A percentile compares a stretch with the other conserved stretches of the same genome.
Conservation (phyloP, 257 asterid species). For the Salvia rosmarinus region DNA sequence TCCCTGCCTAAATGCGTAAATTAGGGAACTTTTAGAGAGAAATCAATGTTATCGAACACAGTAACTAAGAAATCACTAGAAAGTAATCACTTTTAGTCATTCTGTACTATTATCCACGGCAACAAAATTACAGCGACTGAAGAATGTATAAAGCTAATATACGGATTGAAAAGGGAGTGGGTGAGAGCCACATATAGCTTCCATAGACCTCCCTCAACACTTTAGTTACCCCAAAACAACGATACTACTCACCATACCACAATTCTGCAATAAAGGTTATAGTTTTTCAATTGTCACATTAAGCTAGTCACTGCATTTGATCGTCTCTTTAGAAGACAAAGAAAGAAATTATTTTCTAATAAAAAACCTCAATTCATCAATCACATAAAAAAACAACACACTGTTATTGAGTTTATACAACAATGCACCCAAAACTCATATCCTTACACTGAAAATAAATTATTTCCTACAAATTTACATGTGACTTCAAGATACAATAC, state of each 20-base stretch:
- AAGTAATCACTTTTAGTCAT: background rate
- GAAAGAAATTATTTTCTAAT: background rate
- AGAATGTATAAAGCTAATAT: background rate
- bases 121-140: background rate
- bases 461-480: constrained; percentile 18
- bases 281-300: constrained; percentile 5
- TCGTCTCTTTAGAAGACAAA: background rate
- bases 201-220: constrained; percentile 5
- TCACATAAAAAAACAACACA: background rate
- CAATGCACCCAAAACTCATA: background rate
- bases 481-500: constrained; percentile 4
- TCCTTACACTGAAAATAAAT: background rate
- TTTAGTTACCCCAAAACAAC: background rate
- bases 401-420: background rate
- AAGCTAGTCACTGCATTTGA: background rate
- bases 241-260: background rate
- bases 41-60: constrained; percentile 1
- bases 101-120: no score
- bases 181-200: background rate
- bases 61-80: background rate
- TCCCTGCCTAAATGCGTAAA: constrained; percentile 72
- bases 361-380: background rate
- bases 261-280: constrained; percentile 2
- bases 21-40: constrained; percentile 25
- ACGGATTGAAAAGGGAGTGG: background rate